Evolutionary conservation across 305 asterid species (phyloP), one percentile per base, ranked within the genome.

Genomic region (Fraxinus sp.): DNA sequence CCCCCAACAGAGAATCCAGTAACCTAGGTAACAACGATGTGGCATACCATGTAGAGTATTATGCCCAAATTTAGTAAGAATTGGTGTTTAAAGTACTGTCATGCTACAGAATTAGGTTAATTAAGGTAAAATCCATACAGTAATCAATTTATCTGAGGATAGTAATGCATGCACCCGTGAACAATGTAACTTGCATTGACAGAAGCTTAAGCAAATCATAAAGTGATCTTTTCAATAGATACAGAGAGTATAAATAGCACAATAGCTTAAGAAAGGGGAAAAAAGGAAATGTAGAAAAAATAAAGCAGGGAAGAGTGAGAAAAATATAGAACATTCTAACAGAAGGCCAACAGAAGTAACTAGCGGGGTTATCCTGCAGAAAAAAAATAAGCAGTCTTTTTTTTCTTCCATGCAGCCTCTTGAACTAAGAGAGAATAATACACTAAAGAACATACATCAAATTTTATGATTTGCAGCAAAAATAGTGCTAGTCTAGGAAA

Each of bases 1-100:
- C 99, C 98, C 74, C 98, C 99, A 87, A 94, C 95, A 76, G 99
- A 94, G 92, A 95, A 95, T 78, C 99, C 99, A 84, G 98, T 95
- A 81, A 95, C 99, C 99, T 95, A 82, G 30, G 84, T 78, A 84
- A 87, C 74, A 88, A 18, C 77, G 83, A 84, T 74, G 68, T 14
- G 59, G 59, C 49, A 79, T 55, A 37, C 76, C 9, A 30, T 28
- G 75, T 30, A 26, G 80, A 79, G 76, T 62, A 36, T 33, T 55
- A 76, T 62, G 74, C 68, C 70, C 71, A 32, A 57, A 80, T 75
- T 74, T 33, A 76, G 44, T 7, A 78, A 76, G 78, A 76, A 72
- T 62, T 41, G 22, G 52, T 46, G 44, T 74, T 73, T 80, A 78
- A n/a, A 81, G 59, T 73, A 83, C 79, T 78, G 74, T 76, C 81